Evolutionary conservation across 202 grass and related monocot genomes (phyloP), one percentile per base, ranked within the genome.

Genomic region (Setaria viridis): DNA sequence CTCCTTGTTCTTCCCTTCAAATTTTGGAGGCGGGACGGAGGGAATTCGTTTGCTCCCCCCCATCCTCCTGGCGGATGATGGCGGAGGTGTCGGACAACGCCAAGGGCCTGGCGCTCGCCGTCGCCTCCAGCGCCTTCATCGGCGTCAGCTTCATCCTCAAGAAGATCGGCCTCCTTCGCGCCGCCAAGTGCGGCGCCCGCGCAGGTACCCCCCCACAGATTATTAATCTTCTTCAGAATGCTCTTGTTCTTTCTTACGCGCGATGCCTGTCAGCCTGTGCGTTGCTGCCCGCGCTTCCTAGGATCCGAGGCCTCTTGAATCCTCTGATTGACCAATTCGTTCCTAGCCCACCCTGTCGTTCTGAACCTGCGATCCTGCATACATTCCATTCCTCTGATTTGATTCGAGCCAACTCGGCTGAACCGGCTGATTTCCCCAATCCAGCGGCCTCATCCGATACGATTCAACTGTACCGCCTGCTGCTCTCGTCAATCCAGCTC

Each of bases 101-200:
- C 30, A 87, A 90, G 83, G 94, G 97, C 15, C 87, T 99, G 17
- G 65, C 76, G 20, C 88, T 99, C 3, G 97, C 93, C 14, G 67
- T 96, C 46, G 84, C 88, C 11, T 99, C 94, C 11, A 94, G 97
- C 71, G 90, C 85, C 32, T 99, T 99, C 85, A 91, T 99, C 82
- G 97, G 94, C 55, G 78, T 75, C 58, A 96, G 97, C 85, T 99
- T 99, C 84, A 99, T 99, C 86, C 82, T 99, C 79, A 99, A 99
- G 89, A 99, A 99, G 92, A 90, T 94, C 68, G 97, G 94, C 43
- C 97, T 99, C 82, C 90, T 84, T 34, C 86, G 91, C 71, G 97
- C 94, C 19, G 88, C 82, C 25, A 94, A 96, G 89, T 85, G 77
- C 43, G 94, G 97, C 57, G 54, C 82, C 0, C 67, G 88, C 11